Evolutionary conservation across 164 flowering plant species (phyloP), one percentile per base, ranked within the genome.

Genomic region (Vitis cinerea): DNA sequence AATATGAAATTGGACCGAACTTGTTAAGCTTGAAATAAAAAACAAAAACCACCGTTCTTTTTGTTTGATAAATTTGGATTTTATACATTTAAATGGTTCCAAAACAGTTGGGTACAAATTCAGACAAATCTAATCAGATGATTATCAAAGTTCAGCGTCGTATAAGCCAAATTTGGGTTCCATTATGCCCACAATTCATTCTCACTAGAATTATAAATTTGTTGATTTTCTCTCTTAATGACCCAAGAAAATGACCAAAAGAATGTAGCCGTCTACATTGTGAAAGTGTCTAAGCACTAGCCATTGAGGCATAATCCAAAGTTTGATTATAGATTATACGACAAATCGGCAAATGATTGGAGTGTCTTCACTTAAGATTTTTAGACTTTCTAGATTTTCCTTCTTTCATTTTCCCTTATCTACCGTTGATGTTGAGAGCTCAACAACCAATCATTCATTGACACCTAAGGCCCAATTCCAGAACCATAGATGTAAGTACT

Each of bases 261-360:
- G 8, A 27, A 66, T 8, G 59, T 3, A 31, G 68, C 68, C 14
- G 29, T 27, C 58, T 10, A 50, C 30, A 12, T 61, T 61, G 12
- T 13, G 13, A 0, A 19, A 49, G 14, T 53, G 62, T 37, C 55
- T 59, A 59, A 74, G 68, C 64, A 63, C 77, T 37, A 59, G 14
- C 49, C 5, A 71, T 30, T 48, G 49, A 16, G 8, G 57, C 10
- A 75, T 67, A 75, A 57, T 75, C 70, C 74, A 75, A 71, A 50
- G 44, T 9, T 50, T 55, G 23, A 19, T 19, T 19, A 1, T 19
- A 19, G 50, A 16, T 29, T 9, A 55, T n/a, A 63, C 44, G 52
- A 74, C 77, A 69, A 69, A 74, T 14, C 70, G 70, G 77, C 73
- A 50, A 48, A 58, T 62, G 50, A 67, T 63, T 72, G 61, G 31